These are phyloP conservation scores for Tilletia walkeri DNA, from an alignment of 1,284 basidiomycete genomes.

Conservation along the genomic window DNA sequence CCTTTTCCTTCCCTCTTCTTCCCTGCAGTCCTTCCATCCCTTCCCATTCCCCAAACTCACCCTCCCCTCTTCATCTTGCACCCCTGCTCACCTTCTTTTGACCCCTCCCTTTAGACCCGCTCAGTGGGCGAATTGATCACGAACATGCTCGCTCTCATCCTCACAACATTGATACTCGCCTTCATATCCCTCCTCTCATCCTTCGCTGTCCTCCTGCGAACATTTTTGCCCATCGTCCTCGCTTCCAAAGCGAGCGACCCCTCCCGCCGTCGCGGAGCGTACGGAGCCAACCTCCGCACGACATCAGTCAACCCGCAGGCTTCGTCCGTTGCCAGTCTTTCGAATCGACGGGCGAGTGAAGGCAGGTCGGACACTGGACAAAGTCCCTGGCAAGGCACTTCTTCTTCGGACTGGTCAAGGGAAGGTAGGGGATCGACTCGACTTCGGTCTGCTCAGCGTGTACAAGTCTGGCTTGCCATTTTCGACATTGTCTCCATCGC, in stretches of 20 bases:
- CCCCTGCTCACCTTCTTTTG: too few species aligned
- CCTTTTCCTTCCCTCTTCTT: background rate
- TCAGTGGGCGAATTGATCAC: too few species aligned
- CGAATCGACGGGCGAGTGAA: background rate
- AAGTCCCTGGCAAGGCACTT: too few species aligned
- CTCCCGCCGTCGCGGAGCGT: background rate
- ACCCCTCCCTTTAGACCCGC: too few species aligned
- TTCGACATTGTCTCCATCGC: conserved; percentile 10
- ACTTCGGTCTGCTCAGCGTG: background rate
- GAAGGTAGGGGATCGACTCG: background rate
- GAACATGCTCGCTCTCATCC: background rate
- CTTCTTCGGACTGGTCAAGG: background rate
- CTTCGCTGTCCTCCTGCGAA: background rate
- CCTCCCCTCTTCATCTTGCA: background rate
- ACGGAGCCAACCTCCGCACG: background rate
- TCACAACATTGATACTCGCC: background rate
- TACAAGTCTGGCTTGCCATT: conserved; percentile 9
- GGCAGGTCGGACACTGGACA: background rate
- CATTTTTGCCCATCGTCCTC: background rate
- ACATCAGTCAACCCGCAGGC: background rate
- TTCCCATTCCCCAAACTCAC: background rate
- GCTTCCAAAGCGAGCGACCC: background rate
- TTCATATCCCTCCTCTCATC: conserved; percentile 6
- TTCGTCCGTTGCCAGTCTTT: conserved; percentile 5
- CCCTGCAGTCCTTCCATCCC: background rate